Evolutionary conservation across 176 grass and related monocot species (phyloP), one percentile per base, ranked within the genome.

Genomic region (Elymus sibiricus): DNA sequence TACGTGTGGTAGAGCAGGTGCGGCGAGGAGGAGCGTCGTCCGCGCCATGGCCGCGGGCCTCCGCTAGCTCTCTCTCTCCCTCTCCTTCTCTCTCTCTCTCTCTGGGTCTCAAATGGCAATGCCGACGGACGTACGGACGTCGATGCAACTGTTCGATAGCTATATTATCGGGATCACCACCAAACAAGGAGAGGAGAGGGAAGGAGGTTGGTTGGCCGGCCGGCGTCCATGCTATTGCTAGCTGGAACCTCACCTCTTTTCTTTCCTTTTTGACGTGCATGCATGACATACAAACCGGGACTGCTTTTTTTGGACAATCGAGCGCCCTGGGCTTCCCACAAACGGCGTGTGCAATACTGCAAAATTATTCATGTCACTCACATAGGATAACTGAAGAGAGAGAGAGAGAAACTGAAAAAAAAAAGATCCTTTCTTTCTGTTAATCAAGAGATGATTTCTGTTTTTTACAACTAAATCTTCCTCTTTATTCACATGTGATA

Each of bases 1-100:
- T 6, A 13, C 11, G 26, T 6, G 63, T 64, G 69, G 69, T 53
- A 71, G 21, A 12, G 61, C 61, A 64, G 4, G 63, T 28, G 70
- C 40, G 70, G 70, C 70, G 42, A 47, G 71, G 72, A 75, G 25
- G 72, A 74, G 71, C 71, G 15, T 74, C 71, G 15, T 74, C 71
- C 71, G 40, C 40, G 72, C 72, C 72, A 75, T 75, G 28, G 42
- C 39, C 43, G 14, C 6, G 25, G 72, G 25, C 42, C 71, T 70
- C 67, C 32, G 32, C 35, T 39, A 14, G 35, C 35, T 34, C 4
- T 66, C 9, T 39, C 3, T 22, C 15, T 17, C 47, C 16, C 10
- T n/a, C 19, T 70, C 21, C n/a, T n/a, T 44, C 42, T 11, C 9
- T 11, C 40, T 11, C 42, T 49, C 55, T 58, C 55, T 58, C 32